phyloP scores from a whole-genome alignment of 2,329 filamentous ascomycete species.

The Dissoconium aciculare region DNA sequence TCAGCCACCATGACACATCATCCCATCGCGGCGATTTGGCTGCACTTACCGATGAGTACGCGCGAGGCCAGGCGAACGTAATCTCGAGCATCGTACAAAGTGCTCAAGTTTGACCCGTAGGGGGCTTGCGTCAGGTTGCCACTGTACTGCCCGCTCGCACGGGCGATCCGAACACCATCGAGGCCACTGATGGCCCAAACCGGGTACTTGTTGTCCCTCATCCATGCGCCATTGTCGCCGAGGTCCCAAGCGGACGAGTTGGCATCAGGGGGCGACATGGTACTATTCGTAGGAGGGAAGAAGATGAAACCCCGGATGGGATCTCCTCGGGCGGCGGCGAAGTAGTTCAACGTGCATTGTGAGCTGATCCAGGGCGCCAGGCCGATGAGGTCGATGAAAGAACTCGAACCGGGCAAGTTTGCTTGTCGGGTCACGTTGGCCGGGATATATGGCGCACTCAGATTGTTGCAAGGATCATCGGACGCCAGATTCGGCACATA shows the following conservation, averaged over 20 bases:
- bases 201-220: constrained; percentile 53
- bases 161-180: constrained; percentile 53
- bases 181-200: constrained; percentile 66
- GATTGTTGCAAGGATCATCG: constrained; percentile 46
- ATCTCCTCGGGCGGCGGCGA: constrained; percentile 47
- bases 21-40: no score
- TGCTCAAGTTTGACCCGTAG: constrained; percentile 25
- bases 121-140: constrained; percentile 47
- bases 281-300: constrained; percentile 33
- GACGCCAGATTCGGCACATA: constrained; percentile 60
- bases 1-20: not conserved
- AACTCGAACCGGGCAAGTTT: constrained; percentile 55
- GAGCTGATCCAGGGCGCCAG: constrained; percentile 73
- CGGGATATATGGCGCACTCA: constrained; percentile 53
- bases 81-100: constrained; percentile 27
- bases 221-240: constrained; percentile 57
- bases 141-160: constrained; percentile 60
- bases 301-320: constrained; percentile 42
- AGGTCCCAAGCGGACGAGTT: constrained; percentile 56
- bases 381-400: constrained; percentile 62
- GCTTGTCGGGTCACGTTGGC: constrained; percentile 55
- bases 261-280: constrained; percentile 48
- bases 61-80: constrained; percentile 40
- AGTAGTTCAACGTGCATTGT: constrained; percentile 58
- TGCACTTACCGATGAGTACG: constrained; percentile 34